phyloP scores from a whole-genome alignment of 2,329 filamentous ascomycete genomes.

The Sclerotinia spermophila region DNA sequence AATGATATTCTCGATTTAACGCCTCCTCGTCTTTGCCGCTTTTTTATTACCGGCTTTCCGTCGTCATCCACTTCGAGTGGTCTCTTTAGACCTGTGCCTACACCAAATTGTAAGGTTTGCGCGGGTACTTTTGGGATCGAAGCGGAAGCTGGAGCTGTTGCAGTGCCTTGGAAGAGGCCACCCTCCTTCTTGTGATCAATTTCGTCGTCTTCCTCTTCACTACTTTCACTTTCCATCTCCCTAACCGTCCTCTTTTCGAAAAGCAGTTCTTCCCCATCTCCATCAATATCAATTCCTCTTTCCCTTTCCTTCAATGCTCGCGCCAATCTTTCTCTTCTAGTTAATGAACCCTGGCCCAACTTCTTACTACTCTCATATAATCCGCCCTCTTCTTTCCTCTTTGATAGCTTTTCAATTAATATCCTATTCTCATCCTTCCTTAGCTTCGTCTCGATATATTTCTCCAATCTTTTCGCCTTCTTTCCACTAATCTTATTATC shows the following conservation, averaged over 20 bases:
- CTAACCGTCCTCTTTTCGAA: slow-evolving; percentile 43
- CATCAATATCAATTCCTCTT: slow-evolving; percentile 30
- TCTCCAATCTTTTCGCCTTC: slow-evolving; percentile 64
- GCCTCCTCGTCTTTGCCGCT: slow-evolving; percentile 69
- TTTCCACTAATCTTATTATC: slow-evolving; percentile 57
- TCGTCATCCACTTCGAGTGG: slow-evolving; percentile 77
- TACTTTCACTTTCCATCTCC: slow-evolving; percentile 37
- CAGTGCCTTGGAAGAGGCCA: slow-evolving; percentile 19
- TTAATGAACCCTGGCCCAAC: slow-evolving; percentile 69
- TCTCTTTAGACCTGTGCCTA: slow-evolving; percentile 81
- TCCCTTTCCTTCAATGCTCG: slow-evolving; percentile 54
- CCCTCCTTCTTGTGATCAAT: background rate
- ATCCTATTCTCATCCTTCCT: slow-evolving; percentile 89
- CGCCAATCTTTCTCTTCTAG: slow-evolving; percentile 64
- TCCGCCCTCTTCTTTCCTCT: slow-evolving; percentile 75
- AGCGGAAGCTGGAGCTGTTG: background rate
- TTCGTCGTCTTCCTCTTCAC: slow-evolving; percentile 29
- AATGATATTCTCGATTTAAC: slow-evolving; percentile 54
- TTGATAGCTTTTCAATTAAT: slow-evolving; percentile 77
- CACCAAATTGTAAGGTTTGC: slow-evolving; percentile 27
- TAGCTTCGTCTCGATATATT: slow-evolving; percentile 82
- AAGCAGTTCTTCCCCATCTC: slow-evolving; percentile 48
- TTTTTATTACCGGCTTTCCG: slow-evolving; percentile 74
- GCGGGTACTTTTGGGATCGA: background rate
- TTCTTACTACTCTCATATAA: slow-evolving; percentile 74